These are phyloP conservation scores for Xylogone sp. DNA, from an alignment of 2,329 filamentous ascomycete species.

Conservation along the genomic window DNA sequence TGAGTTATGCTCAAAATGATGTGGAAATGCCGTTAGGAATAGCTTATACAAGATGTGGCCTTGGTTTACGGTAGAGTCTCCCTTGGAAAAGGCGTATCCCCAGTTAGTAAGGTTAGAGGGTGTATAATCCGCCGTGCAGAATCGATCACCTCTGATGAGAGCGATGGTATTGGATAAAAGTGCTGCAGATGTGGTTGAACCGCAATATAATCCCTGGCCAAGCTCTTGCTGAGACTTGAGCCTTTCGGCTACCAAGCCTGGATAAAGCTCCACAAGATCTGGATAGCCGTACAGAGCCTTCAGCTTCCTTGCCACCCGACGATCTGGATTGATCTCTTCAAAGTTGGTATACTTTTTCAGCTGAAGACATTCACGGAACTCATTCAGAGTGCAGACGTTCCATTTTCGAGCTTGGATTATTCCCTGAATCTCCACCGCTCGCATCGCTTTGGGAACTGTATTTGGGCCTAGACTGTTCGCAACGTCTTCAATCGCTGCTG, in stretches of 20 bases:
- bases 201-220: constrained; percentile 45
- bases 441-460: background rate
- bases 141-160: constrained; percentile 51
- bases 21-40: constrained; percentile 71
- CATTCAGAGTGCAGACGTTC: constrained; percentile 68
- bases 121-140: constrained; percentile 44
- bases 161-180: constrained; percentile 56
- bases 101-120: constrained; percentile 73
- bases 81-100: constrained; percentile 69
- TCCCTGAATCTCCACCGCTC: constrained; percentile 71
- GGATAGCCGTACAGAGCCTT: constrained; percentile 50
- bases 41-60: constrained; percentile 84
- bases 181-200: constrained; percentile 48
- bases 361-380: constrained; percentile 78
- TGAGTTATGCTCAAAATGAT: constrained; percentile 71
- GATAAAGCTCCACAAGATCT: constrained; percentile 61
- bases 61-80: constrained; percentile 47
- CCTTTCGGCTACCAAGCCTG: constrained; percentile 57
- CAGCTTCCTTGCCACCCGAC: constrained; percentile 56
- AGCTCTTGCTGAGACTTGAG: constrained; percentile 44
- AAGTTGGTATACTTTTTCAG: constrained; percentile 71
- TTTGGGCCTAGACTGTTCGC: constrained; percentile 36
- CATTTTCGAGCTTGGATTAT: constrained; percentile 72
- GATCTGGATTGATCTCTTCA: constrained; percentile 77
- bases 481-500: constrained; percentile 63